Base-by-base conservation (phyloP, 176 grass and related monocot genomes). In the Olyra latifolia region DNA sequence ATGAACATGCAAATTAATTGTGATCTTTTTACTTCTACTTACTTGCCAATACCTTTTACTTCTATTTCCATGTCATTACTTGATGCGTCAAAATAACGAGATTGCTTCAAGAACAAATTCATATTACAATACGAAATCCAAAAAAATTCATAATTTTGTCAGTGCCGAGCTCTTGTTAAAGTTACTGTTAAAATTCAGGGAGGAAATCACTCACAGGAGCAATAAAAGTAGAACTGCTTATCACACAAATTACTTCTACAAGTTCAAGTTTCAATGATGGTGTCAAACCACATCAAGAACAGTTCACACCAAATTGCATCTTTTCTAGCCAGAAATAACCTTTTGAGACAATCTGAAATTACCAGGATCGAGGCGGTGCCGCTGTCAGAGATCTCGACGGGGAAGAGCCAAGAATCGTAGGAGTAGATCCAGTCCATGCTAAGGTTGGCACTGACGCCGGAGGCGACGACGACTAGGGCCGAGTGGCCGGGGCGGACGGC, bases 371-470 rank as follows among this genome's bases (percentile, higher is more conserved):
- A 93, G 38, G 88, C 91, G 29, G 62, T 85, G 32, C 94, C 94
- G 7, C 78, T 84, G 77, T 97, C 88, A 1, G 88, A 32, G 50
- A 97, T 90, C 75, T 93, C 84, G 14, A 97, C 27, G 0, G 86
- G 86, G 19, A 77, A 72, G 38, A 86, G 19, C 91, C 91, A 97
- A 5, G 88, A 88, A 20, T 87, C 83, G 77, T 93, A 97, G 25
- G 76, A 74, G 67, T 97, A 97, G 77, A 69, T 89, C 94, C 94
- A 97, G 52, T 76, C 69, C 94, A 97, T 93, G 47, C 83, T 91
- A 56, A 97, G 74, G 69, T 89, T 90, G 20, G 94, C 88, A 0
- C 76, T 97, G 47, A 92, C 49, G 43, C 91, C 88, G 44, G 90
- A 93, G 14, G 88, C 86, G 49, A 97, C 88, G 66, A 97, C 85